Percentiles rank a stretch among this genome's conserved stretches.
phyloP scores from a whole-genome alignment of 192 early-diverging fungal genomes.

The Rhizoclosmatium globosum region DNA sequence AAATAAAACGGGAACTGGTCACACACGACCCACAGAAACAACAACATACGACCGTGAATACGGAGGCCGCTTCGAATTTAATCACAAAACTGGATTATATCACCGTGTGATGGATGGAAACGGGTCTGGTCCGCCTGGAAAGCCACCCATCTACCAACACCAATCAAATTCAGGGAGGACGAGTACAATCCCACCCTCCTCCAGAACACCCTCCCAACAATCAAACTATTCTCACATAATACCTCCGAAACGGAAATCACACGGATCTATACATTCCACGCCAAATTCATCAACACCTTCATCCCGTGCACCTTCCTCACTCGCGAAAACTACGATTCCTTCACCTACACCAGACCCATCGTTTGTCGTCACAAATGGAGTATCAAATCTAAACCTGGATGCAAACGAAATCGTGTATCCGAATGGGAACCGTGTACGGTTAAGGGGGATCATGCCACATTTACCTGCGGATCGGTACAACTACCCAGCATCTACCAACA shows the following conservation, averaged over 20 bases:
- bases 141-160: too few relatives aligned
- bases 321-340: neutral
- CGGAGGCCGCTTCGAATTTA: neutral
- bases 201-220: too few relatives aligned
- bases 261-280: too few relatives aligned
- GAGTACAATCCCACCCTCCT: too few relatives aligned
- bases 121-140: too few relatives aligned
- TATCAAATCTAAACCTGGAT: neutral
- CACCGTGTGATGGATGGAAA: too few relatives aligned
- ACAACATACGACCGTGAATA: neutral
- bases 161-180: too few relatives aligned
- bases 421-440: neutral
- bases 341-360: neutral
- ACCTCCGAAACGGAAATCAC: too few relatives aligned
- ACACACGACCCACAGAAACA: neutral
- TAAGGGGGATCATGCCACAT: neutral
- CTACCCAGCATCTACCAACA: slow-evolving; percentile 41
- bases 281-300: neutral
- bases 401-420: neutral
- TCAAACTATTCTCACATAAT: too few relatives aligned
- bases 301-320: neutral
- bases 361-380: neutral
- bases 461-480: slow-evolving; percentile 27
- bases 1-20: neutral
- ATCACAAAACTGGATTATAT: slow-evolving; percentile 1